A percentile compares a stretch with the other conserved stretches of the same genome.
Evolutionary conservation across 129 eudicot genomes (phyloP).

Genomic region (Pulicaria dysenterica): DNA sequence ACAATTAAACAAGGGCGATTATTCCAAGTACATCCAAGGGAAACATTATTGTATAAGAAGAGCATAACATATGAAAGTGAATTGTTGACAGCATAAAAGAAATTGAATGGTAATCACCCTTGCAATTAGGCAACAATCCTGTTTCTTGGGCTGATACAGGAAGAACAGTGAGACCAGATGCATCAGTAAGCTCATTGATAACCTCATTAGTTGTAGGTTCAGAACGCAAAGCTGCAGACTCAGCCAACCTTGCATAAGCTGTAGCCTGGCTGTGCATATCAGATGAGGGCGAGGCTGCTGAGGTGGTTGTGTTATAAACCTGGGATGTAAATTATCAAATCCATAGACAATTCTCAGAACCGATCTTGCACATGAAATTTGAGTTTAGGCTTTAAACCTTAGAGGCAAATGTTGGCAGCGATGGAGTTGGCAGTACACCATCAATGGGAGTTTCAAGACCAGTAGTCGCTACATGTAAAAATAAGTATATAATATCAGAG

Average conservation of each 20-base stretch:
- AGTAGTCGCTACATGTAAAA: constrained; percentile 35
- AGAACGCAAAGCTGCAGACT: constrained; percentile 47
- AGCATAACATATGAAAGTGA: constrained; percentile 10
- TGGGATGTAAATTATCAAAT: constrained; percentile 27
- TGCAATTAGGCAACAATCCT: constrained; percentile 70
- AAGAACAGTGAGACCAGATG: constrained; percentile 74
- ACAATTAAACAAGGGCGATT: constrained; percentile 1
- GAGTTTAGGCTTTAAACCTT: constrained; percentile 31
- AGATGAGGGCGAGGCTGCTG: constrained; percentile 43
- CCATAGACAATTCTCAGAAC: neutral
- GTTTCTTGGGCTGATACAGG: constrained; percentile 93
- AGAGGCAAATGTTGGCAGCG: constrained; percentile 19
- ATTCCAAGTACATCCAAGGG: constrained; percentile 15
- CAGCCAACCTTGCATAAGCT: constrained; percentile 67
- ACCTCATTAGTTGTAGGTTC: constrained; percentile 39
- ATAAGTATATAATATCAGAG: constrained; percentile 19
- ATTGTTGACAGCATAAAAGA: neutral
- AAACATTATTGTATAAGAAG: neutral
- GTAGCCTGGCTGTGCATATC: constrained; percentile 78
- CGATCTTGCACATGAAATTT: neutral
- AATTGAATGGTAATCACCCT: constrained; percentile 43
- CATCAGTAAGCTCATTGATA: constrained; percentile 53
- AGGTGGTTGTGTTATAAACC: constrained; percentile 47
- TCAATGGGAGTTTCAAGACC: constrained; percentile 36
- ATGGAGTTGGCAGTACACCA: constrained; percentile 26